Percentiles rank a stretch among this genome's conserved stretches.
Evolutionary conservation across 371 early-diverging fungal genomes (phyloP).

Genomic region (Zychaea mexicana): DNA sequence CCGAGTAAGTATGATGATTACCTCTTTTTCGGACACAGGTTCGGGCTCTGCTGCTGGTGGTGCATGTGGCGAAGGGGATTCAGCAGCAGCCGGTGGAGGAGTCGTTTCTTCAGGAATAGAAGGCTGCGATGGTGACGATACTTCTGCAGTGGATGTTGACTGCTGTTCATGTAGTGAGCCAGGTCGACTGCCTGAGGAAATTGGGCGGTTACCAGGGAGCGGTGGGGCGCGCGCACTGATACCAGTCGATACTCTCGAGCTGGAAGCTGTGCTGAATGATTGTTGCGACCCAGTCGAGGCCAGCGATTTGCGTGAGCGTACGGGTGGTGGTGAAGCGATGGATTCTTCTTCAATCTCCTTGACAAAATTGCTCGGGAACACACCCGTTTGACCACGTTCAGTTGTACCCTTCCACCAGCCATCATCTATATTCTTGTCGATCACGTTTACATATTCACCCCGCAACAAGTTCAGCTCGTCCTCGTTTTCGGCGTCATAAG

Average conservation of each 20-base stretch:
- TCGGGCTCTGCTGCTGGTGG: background rate
- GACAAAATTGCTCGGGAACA: constrained; percentile 64
- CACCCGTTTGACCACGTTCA: constrained; percentile 57
- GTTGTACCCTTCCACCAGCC: constrained; percentile 68
- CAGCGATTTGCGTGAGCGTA: constrained; percentile 33
- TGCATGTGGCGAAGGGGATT: background rate
- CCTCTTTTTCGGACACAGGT: background rate
- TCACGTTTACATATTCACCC: constrained; percentile 54
- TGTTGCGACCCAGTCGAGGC: constrained; percentile 22
- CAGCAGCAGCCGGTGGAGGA: background rate
- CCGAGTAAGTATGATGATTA: background rate
- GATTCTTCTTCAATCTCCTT: constrained; percentile 54
- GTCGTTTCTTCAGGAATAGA: constrained; percentile 24
- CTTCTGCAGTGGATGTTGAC: background rate
- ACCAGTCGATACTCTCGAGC: constrained; percentile 1
- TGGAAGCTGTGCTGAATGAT: constrained; percentile 14
- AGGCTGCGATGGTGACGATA: constrained; percentile 24
- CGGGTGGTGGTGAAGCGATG: constrained; percentile 40
- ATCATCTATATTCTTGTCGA: constrained; percentile 57
- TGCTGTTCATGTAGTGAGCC: constrained; percentile 11
- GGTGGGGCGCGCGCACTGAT: constrained; percentile 17
- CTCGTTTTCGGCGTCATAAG: constrained; percentile 60
- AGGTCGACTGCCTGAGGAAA: constrained; percentile 19
- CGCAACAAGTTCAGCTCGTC: constrained; percentile 58
- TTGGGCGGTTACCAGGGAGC: constrained; percentile 14